These are phyloP conservation scores for Citeromyces hawaiiensis DNA, from an alignment of 1,139 yeast species.

Conservation along the genomic window DNA sequence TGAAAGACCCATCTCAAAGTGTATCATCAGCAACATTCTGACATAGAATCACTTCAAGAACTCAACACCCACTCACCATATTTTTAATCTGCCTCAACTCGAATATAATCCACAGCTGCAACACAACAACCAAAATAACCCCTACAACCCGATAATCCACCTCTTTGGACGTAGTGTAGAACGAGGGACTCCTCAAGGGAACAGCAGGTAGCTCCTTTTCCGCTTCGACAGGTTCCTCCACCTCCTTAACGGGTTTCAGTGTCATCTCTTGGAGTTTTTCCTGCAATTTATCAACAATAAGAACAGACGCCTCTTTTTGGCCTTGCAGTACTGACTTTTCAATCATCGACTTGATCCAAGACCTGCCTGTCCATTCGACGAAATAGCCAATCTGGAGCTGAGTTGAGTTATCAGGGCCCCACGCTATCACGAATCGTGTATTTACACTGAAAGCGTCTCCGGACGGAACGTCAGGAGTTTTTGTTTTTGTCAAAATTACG, in stretches of 20 bases:
- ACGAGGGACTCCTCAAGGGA: background rate
- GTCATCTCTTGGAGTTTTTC: constrained; percentile 3
- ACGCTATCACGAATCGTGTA: constrained; percentile 32
- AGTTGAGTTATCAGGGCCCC: constrained; percentile 32
- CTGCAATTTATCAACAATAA: constrained; percentile 9
- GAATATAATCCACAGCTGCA: constrained; percentile 2
- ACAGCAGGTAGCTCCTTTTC: background rate
- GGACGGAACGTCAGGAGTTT: constrained; percentile 49
- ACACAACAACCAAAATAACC: background rate
- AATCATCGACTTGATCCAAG: constrained; percentile 43
- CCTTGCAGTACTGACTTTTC: constrained; percentile 38
- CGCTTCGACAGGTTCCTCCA: background rate
- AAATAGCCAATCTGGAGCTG: constrained; percentile 26
- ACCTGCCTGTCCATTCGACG: constrained; percentile 40
- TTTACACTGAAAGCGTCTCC: constrained; percentile 39
- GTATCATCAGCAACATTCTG: too few species aligned
- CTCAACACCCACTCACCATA: background rate
- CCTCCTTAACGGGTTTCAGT: background rate
- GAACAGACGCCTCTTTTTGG: constrained; percentile 22
- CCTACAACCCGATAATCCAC: background rate
- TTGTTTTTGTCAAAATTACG: constrained; percentile 24
- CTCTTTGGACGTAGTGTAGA: background rate
- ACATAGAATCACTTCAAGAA: background rate
- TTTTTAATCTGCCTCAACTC: constrained; percentile 1
- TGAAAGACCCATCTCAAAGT: too few species aligned